Percentiles rank a stretch among this genome's conserved stretches.
Conservation (phyloP, 2,329 filamentous ascomycete species). For the Ophiocordyceps sinensis region DNA sequence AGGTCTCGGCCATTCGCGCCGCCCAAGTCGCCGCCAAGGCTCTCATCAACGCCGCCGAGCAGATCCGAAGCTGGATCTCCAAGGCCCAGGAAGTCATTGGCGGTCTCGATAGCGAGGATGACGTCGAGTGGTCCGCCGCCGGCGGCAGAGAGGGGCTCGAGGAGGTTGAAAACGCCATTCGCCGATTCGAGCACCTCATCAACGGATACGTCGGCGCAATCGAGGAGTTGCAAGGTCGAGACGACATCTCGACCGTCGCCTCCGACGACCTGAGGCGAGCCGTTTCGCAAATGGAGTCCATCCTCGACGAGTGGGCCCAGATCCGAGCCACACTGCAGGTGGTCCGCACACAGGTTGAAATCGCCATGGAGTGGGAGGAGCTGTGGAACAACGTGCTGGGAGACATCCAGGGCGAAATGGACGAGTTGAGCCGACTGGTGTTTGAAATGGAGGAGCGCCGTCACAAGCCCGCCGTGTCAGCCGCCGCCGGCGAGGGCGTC, state of each 20-base stretch:
- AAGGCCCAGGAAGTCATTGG: slow-evolving; percentile 83
- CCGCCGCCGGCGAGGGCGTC: slow-evolving; percentile 43
- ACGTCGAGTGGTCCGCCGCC: slow-evolving; percentile 90
- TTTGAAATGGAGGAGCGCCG: slow-evolving; percentile 97
- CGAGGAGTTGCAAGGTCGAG: slow-evolving; percentile 69
- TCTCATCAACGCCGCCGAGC: slow-evolving; percentile 73
- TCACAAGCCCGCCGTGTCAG: slow-evolving; percentile 60
- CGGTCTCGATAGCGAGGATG: slow-evolving; percentile 86
- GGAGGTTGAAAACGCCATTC: slow-evolving; percentile 60
- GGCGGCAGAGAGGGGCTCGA: slow-evolving; percentile 71
- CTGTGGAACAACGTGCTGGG: slow-evolving; percentile 88
- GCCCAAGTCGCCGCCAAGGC: slow-evolving; percentile 73
- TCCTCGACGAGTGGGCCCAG: slow-evolving; percentile 69
- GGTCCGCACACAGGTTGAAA: slow-evolving; percentile 82
- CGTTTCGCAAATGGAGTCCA: slow-evolving; percentile 79
- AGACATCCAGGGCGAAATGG: slow-evolving; percentile 80
- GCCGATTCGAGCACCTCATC: slow-evolving; percentile 75
- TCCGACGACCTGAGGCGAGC: slow-evolving; percentile 57
- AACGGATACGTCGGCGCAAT: slow-evolving; percentile 91
- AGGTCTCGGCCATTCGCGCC: slow-evolving; percentile 72
- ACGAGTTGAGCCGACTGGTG: slow-evolving; percentile 63
- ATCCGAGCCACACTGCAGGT: slow-evolving; percentile 64
- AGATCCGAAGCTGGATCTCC: slow-evolving; percentile 86
- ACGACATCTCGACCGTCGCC: slow-evolving; percentile 60
- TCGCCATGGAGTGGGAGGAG: slow-evolving; percentile 98